phyloP scores from a whole-genome alignment of 2,329 filamentous ascomycete genomes.

The Xylaria arbuscula region DNA sequence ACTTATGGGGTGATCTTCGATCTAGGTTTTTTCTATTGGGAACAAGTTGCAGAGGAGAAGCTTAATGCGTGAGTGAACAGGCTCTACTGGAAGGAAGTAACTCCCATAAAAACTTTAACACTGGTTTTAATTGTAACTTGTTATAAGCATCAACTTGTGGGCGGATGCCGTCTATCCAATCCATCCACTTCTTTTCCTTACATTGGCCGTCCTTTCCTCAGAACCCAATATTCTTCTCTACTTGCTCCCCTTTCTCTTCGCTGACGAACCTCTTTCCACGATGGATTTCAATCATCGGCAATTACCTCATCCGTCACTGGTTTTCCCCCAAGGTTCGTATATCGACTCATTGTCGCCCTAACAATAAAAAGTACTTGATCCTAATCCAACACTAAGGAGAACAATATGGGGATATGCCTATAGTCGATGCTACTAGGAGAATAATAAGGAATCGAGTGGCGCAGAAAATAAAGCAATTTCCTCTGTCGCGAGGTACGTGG shows the following conservation, averaged over 20 bases:
- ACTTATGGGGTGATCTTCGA: background rate
- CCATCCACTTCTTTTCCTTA: background rate
- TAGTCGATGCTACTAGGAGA: too few relatives aligned
- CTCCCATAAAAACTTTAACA: too few relatives aligned
- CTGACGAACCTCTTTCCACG: background rate
- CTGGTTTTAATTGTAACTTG: too few relatives aligned
- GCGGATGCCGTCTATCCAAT: too few relatives aligned
- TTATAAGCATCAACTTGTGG: too few relatives aligned
- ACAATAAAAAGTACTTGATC: background rate
- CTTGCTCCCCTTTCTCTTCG: background rate
- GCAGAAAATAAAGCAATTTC: conserved; percentile 11
- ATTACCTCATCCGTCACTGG: too few relatives aligned
- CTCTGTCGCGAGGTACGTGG: conserved; percentile 7
- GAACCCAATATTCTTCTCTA: background rate
- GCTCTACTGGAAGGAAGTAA: too few relatives aligned
- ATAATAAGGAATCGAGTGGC: background rate
- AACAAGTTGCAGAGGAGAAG: too few relatives aligned
- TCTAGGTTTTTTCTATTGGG: background rate
- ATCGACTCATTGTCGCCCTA: background rate
- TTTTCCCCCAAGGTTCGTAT: conserved; percentile 2
- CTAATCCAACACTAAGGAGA: conserved; percentile 1
- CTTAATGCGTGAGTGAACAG: too few relatives aligned
- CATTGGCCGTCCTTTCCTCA: background rate
- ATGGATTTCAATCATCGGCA: background rate
- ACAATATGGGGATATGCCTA: too few relatives aligned